Conservation (phyloP, 2,329 filamentous ascomycete genomes). For the Fusarium liriodendri region DNA sequence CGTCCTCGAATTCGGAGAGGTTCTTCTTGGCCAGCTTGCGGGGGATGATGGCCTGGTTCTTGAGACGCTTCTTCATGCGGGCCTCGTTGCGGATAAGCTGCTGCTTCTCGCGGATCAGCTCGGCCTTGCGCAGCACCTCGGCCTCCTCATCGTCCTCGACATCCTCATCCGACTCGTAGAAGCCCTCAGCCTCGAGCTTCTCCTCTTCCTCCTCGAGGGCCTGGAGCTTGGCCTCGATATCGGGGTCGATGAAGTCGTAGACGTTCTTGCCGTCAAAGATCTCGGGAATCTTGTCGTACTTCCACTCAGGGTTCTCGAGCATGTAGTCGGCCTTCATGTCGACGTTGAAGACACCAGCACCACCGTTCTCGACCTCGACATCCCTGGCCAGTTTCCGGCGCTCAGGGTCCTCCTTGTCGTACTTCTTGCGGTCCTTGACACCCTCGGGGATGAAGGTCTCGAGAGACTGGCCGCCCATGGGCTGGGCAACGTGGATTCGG, state of each 20-base stretch:
- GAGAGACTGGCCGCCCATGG: constrained; percentile 80
- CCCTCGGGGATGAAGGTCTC: constrained; percentile 92
- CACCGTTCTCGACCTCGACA: constrained; percentile 90
- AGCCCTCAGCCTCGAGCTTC: constrained; percentile 88
- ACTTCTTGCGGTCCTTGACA: constrained; percentile 84
- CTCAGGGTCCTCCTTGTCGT: constrained; percentile 90
- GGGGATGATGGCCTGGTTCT: constrained; percentile 96
- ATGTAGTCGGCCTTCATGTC: constrained; percentile 91
- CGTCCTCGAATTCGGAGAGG: constrained; percentile 86
- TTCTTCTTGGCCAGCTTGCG: constrained; percentile 84
- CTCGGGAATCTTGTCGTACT: constrained; percentile 95
- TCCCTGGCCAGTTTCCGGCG: constrained; percentile 85
- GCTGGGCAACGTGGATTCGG: constrained; percentile 96
- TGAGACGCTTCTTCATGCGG: constrained; percentile 94
- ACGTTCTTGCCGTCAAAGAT: constrained; percentile 96
- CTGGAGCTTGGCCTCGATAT: constrained; percentile 92
- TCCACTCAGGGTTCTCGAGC: constrained; percentile 91
- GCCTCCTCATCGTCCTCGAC: constrained; percentile 91
- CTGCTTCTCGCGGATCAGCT: constrained; percentile 95
- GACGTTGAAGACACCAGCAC: constrained; percentile 95
- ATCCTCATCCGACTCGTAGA: constrained; percentile 87
- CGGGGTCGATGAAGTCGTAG: constrained; percentile 95
- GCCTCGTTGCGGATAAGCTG: constrained; percentile 92
- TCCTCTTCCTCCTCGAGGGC: constrained; percentile 97
- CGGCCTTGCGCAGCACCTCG: constrained; percentile 90